A percentile compares a stretch with the other conserved stretches of the same genome.
Conservation (phyloP, 140 eudicot species). For the Oenanthe javanica region DNA sequence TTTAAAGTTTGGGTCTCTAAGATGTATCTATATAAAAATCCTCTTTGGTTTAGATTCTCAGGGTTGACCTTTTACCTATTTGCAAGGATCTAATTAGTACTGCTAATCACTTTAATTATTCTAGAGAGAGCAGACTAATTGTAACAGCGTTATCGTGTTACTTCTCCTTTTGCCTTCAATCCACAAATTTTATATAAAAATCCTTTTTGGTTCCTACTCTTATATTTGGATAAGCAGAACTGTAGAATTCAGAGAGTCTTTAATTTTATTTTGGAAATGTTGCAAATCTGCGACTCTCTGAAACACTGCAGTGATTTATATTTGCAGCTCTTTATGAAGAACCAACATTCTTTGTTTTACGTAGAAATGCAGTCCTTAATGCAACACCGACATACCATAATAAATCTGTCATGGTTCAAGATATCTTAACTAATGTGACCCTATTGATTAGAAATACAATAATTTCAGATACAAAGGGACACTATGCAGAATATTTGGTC, state of each 20-base stretch:
- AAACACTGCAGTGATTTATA: neutral
- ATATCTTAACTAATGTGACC: neutral
- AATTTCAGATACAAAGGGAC: neutral
- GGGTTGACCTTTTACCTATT: neutral
- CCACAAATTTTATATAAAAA: neutral
- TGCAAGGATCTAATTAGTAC: neutral
- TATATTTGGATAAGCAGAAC: neutral
- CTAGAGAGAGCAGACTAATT: neutral
- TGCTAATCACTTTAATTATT: neutral
- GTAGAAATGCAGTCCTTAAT: neutral
- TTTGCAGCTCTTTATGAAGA: neutral
- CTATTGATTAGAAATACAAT: neutral
- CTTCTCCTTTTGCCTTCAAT: neutral
- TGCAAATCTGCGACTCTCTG: neutral
- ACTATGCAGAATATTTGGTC: neutral
- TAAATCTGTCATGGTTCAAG: neutral
- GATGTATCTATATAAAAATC: no score
- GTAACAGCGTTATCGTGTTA: neutral
- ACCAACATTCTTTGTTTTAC: neutral
- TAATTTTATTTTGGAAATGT: neutral
- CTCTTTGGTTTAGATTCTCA: constrained; percentile 22
- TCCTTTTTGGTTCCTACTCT: neutral
- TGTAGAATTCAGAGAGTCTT: neutral
- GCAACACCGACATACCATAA: neutral
- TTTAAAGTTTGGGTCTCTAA: constrained; percentile 29